Conservation (phyloP, 257 asterid genomes). For the Capsicum baccatum region DNA sequence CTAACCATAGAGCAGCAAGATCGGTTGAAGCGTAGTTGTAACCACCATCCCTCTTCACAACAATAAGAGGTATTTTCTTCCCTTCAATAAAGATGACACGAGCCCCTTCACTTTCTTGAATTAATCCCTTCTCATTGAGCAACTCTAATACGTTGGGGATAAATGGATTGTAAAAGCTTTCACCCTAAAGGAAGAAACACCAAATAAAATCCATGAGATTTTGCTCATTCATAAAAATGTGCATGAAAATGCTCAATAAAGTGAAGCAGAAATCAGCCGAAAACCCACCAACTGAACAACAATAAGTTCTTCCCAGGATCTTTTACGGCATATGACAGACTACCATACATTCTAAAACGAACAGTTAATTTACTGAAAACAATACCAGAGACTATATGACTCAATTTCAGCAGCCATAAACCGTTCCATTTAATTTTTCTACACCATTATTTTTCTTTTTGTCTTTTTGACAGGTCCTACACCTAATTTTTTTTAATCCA, state of each 20-base stretch:
- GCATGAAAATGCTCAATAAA: background rate
- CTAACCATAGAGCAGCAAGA: slow-evolving; percentile 89
- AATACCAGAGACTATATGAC: background rate
- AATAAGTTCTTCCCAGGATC: background rate
- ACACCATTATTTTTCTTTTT: background rate
- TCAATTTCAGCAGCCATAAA: background rate
- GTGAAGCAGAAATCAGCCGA: background rate
- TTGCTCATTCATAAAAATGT: background rate
- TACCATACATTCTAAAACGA: background rate
- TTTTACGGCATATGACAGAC: background rate
- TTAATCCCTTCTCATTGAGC: slow-evolving; percentile 64
- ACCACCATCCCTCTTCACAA: slow-evolving; percentile 95
- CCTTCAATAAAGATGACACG: slow-evolving; percentile 92
- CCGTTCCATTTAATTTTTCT: background rate
- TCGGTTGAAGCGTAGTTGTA: slow-evolving; percentile 96
- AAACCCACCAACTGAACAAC: background rate
- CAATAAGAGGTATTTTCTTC: slow-evolving; percentile 78
- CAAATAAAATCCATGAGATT: background rate
- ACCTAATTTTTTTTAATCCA: background rate
- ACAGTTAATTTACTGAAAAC: background rate
- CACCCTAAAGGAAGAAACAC: slow-evolving; percentile 59
- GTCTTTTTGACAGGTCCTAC: background rate
- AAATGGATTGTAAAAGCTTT: slow-evolving; percentile 91
- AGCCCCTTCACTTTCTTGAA: slow-evolving; percentile 94
- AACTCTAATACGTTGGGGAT: slow-evolving; percentile 69